These are phyloP conservation scores for Saprolegnia parasitica DNA, from an alignment of 352 stramenopile species.

Conservation along the genomic window DNA sequence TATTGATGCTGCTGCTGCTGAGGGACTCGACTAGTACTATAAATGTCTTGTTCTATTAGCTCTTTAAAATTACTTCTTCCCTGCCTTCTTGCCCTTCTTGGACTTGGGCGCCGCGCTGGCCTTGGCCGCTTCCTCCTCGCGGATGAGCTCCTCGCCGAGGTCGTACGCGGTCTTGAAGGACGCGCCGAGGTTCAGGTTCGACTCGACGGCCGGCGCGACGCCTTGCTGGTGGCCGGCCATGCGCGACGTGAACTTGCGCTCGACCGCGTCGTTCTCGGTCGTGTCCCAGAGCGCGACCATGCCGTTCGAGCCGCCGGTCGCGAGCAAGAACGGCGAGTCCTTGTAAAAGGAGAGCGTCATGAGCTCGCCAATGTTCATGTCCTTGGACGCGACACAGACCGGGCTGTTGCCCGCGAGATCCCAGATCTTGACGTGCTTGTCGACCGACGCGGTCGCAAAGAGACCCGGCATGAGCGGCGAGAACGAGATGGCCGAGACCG, in stretches of 20 bases:
- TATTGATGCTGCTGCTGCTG: too few relatives aligned
- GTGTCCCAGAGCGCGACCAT: constrained; percentile 88
- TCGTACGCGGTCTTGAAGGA: constrained; percentile 73
- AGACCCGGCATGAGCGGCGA: constrained; percentile 86
- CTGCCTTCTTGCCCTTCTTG: constrained; percentile 30
- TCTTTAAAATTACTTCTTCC: constrained; percentile 31
- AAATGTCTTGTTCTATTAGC: not conserved
- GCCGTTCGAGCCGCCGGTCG: constrained; percentile 84
- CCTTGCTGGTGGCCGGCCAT: constrained; percentile 37
- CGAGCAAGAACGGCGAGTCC: constrained; percentile 86
- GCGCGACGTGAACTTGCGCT: constrained; percentile 77
- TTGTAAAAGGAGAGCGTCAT: constrained; percentile 89
- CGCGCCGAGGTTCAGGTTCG: constrained; percentile 45
- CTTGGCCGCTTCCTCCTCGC: constrained; percentile 56
- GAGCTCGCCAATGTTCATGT: constrained; percentile 90
- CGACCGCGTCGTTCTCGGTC: constrained; percentile 77
- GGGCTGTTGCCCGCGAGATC: constrained; percentile 78
- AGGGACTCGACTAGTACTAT: too few relatives aligned
- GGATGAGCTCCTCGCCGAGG: constrained; percentile 68
- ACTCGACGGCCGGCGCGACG: constrained; percentile 18
- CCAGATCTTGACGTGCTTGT: constrained; percentile 99
- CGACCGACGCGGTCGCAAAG: constrained; percentile 93
- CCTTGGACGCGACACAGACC: constrained; percentile 83
- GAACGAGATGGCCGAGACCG: constrained; percentile 83
- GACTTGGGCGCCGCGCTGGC: not conserved